These are phyloP conservation scores for Aspergillus affinis DNA, from an alignment of 495 filamentous ascomycete genomes.

Conservation along the genomic window DNA sequence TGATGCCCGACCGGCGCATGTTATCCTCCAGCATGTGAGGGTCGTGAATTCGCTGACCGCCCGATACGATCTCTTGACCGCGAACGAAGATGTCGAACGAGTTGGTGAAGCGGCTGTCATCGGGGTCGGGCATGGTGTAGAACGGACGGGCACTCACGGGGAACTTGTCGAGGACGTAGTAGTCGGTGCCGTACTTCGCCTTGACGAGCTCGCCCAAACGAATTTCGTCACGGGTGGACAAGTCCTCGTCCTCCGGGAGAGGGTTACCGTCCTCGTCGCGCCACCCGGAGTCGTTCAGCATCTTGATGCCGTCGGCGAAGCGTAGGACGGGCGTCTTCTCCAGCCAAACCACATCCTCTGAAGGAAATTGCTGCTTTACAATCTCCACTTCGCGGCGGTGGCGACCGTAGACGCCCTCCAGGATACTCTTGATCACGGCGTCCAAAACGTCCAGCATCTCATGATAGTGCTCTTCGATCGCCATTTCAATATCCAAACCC, in stretches of 20 bases:
- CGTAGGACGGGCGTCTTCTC: constrained; percentile 78
- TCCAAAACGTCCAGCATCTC: constrained; percentile 79
- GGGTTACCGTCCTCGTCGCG: constrained; percentile 69
- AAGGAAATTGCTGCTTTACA: constrained; percentile 63
- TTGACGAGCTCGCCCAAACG: constrained; percentile 78
- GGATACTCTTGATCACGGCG: constrained; percentile 76
- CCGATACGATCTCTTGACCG: constrained; percentile 88
- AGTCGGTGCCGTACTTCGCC: constrained; percentile 84
- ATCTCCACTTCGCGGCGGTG: constrained; percentile 68
- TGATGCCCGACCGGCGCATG: constrained; percentile 73
- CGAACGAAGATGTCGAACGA: constrained; percentile 96
- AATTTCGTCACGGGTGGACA: constrained; percentile 85
- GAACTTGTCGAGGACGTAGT: constrained; percentile 95
- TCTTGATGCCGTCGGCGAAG: constrained; percentile 74
- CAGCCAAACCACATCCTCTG: constrained; percentile 73
- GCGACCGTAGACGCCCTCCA: constrained; percentile 65
- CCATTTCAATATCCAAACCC: constrained; percentile 94
- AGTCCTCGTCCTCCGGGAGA: constrained; percentile 69
- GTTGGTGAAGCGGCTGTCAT: constrained; percentile 73
- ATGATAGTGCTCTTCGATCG: constrained; percentile 84
- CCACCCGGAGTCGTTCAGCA: constrained; percentile 83
- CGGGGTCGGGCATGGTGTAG: constrained; percentile 88
- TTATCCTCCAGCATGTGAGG: constrained; percentile 69
- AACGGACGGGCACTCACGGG: constrained; percentile 81
- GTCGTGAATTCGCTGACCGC: constrained; percentile 90